Percentiles rank a stretch among this genome's conserved stretches.
Evolutionary conservation across 2,329 filamentous ascomycete genomes (phyloP).

Genomic region (Clonostachys solani): DNA sequence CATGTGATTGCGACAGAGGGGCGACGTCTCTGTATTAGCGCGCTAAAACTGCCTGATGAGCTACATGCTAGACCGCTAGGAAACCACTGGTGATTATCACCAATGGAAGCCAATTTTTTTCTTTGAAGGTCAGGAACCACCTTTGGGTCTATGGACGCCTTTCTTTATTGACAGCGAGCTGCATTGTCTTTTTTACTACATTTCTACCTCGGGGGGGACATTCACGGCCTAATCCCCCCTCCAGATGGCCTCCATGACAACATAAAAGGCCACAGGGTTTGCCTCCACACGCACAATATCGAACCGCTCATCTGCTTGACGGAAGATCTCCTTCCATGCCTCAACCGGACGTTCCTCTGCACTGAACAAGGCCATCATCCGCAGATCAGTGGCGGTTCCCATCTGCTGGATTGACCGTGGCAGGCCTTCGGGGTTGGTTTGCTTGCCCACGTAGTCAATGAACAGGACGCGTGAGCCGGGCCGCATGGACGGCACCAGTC

Average conservation of each 20-base stretch:
- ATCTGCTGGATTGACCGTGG: slow-evolving; percentile 29
- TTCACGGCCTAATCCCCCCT: slow-evolving; percentile 6
- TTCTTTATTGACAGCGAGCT: no score
- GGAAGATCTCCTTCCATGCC: slow-evolving; percentile 40
- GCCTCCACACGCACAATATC: slow-evolving; percentile 28
- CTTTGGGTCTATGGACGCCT: no score
- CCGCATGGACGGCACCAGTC: slow-evolving; percentile 36
- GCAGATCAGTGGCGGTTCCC: slow-evolving; percentile 38
- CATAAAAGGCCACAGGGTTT: slow-evolving; percentile 27
- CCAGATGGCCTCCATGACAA: slow-evolving; percentile 30
- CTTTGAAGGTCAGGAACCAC: no score
- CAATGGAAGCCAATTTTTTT: no score
- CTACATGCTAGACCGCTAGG: no score
- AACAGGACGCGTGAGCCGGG: slow-evolving; percentile 32
- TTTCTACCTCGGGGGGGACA: no score
- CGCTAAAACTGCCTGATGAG: no score
- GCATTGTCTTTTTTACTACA: no score
- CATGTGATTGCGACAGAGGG: no score
- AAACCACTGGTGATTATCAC: no score
- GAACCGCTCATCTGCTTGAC: slow-evolving; percentile 38
- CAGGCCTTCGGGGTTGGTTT: slow-evolving; percentile 15
- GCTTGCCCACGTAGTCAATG: slow-evolving; percentile 31
- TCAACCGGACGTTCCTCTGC: slow-evolving; percentile 37
- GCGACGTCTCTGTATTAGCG: no score
- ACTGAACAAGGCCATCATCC: slow-evolving; percentile 46